These are phyloP conservation scores for Didymella lethalis DNA, from an alignment of 2,329 filamentous ascomycete genomes.

Conservation along the genomic window DNA sequence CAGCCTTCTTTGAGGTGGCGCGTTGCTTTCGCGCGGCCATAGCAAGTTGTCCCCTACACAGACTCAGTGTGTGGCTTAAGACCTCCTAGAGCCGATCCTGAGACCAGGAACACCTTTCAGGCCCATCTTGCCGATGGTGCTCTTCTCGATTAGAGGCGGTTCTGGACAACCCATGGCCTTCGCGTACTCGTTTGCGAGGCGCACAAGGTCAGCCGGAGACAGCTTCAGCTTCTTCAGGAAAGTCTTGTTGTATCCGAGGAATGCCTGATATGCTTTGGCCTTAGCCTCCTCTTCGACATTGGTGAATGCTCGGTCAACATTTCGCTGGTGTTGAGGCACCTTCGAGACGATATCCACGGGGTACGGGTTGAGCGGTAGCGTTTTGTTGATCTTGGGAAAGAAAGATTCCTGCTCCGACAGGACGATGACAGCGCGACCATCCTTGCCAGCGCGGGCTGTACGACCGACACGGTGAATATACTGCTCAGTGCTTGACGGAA, in stretches of 20 bases:
- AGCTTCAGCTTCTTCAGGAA: slow-evolving; percentile 55
- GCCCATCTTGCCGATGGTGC: slow-evolving; percentile 58
- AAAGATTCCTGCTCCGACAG: slow-evolving; percentile 62
- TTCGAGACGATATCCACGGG: slow-evolving; percentile 52
- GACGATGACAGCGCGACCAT: slow-evolving; percentile 63
- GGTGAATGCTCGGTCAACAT: slow-evolving; percentile 46
- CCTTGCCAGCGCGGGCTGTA: slow-evolving; percentile 54
- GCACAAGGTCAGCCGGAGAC: slow-evolving; percentile 51
- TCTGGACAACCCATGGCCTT: slow-evolving; percentile 55
- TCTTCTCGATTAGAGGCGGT: slow-evolving; percentile 56
- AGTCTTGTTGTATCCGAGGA: slow-evolving; percentile 58
- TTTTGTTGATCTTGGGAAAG: slow-evolving; percentile 59
- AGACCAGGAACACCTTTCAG: slow-evolving; percentile 56
- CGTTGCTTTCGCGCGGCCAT: slow-evolving; percentile 1
- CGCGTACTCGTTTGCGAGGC: slow-evolving; percentile 55
- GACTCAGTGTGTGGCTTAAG: slow-evolving; percentile 12
- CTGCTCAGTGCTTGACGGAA: slow-evolving; percentile 61
- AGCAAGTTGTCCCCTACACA: slow-evolving; percentile 13
- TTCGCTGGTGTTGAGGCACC: slow-evolving; percentile 43
- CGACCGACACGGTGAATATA: slow-evolving; percentile 54
- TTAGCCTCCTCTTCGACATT: slow-evolving; percentile 53
- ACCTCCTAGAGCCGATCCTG: slow-evolving; percentile 39
- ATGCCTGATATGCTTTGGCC: slow-evolving; percentile 57
- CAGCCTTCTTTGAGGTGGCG: not conserved
- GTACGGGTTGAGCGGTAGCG: slow-evolving; percentile 61